Evolutionary conservation across 225 moss, liverwort and hornwort species (phyloP), one percentile per base, ranked within the genome.

Genomic region (Asterella californica): DNA sequence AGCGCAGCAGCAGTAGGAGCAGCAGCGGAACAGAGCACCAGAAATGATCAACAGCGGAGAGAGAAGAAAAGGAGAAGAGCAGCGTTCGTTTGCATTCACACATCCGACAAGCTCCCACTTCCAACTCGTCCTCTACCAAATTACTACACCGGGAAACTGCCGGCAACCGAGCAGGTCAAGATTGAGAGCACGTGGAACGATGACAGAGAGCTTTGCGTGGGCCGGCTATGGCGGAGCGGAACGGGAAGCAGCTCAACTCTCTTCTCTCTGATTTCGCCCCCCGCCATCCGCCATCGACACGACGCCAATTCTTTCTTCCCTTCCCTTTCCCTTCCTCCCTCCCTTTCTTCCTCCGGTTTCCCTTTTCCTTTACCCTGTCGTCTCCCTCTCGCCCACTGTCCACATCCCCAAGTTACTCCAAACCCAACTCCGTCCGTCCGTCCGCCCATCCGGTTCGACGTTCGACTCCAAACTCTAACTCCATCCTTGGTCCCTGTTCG

Each of bases 221-320:
- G 69, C 78, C 78, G 84, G 84, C 84, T 85, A 85, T 81, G 84
- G 84, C 84, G 67, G 81, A 81, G 84, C 84, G 67, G 81, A 81
- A 57, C 80, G 73, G 50, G 42, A 80, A 80, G 21, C 63, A 36
- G 2, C 65, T 25, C 63, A 32, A 21, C 69, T 73, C 49, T 52
- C 74, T 53, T 30, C 53, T 54, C 74, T 42, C 22, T 71, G 46
- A 18, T 19, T n/a, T 12, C 47, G 19, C 2, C 72, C 72, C 47
- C 47, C 38, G 36, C 70, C 42, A 27, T 32, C 70, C n/a, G 27
- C 64, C 64, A 27, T n/a, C 42, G 42, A 42, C 24, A 27, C 64
- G 64, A 27, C 64, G 21, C 64, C 32, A 64, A 57, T 64, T 36
- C 67, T 34, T 67, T 67, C 34, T 17, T 67, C 36, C 67, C 2